Conservation (phyloP, 1,284 basidiomycete genomes). For the Melampsora medusae region DNA sequence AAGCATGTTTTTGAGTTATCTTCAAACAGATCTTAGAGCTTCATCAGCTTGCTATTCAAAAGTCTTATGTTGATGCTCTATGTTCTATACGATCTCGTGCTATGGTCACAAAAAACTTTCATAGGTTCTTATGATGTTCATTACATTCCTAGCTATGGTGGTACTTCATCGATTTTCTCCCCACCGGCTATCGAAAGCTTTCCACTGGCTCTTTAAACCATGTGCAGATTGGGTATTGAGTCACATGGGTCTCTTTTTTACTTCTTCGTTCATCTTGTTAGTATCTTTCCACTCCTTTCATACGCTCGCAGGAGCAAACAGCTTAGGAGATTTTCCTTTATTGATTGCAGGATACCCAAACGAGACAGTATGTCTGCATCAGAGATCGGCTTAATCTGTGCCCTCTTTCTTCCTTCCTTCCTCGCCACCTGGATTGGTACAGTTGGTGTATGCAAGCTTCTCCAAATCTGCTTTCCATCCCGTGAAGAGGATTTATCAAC, state of each 20-base stretch:
- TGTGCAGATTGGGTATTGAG: constrained; percentile 25
- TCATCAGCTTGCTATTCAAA: too few species aligned
- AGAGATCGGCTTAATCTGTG: constrained; percentile 39
- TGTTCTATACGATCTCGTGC: too few species aligned
- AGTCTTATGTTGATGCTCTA: too few species aligned
- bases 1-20: background rate
- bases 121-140: background rate
- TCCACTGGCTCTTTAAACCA: constrained; percentile 16
- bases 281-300: background rate
- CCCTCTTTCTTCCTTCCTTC: constrained; percentile 33
- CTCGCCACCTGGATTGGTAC: constrained; percentile 38
- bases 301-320: too few species aligned
- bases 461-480: background rate
- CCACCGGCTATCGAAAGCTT: background rate
- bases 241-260: constrained; percentile 43
- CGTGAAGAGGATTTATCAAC: too few species aligned
- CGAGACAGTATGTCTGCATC: constrained; percentile 30
- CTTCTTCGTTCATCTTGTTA: constrained; percentile 44
- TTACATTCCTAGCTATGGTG: background rate
- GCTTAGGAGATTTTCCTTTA: too few species aligned
- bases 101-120: background rate
- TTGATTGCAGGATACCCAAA: constrained; percentile 24
- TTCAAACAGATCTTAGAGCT: too few species aligned
- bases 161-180: background rate
- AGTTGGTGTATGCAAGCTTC: constrained; percentile 18